Base-by-base conservation (phyloP, 2,329 filamentous ascomycete species). In the Sarocladium brachiariae region DNA sequence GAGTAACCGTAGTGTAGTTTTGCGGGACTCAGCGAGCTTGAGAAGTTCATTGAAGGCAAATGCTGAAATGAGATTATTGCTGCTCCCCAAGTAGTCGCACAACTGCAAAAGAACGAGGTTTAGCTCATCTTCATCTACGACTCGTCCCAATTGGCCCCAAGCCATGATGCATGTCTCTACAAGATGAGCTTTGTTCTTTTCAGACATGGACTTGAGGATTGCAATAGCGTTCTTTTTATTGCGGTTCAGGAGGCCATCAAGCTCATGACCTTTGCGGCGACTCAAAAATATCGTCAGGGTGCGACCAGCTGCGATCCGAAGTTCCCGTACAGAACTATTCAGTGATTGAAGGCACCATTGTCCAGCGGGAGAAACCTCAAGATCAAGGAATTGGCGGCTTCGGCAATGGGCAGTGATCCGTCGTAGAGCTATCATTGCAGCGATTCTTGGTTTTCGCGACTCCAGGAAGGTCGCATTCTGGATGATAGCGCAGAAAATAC, bases 131-230 rank as follows among this genome's bases (percentile, higher is more conserved):
- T 93, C 88, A 14, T 81, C 78, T 39, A 87, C 85, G 9, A 85
- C 76, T 52, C 82, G 84, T 54, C 89, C 92, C 46, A 96, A 75
- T 61, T 89, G 85, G n/a, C 87, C 86, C 80, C 92, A 90, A 13
- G 88, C 86, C 67, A 93, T 73, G 52, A 97, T 85, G 56, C 88
- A 84, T 16, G 89, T 91, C 66, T 97, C 92, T 48, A 90, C 84
- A 39, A 91, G 70, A 53, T 82, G 76, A 4, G 83, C 67, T 7
- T 81, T 73, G 50, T 83, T 79, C 52, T 83, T 84, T 43, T 88
- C 84, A 1, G 86, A 88, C 10, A 95, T 73, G 3, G 75, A 79
- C 55, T 83, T 84, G 9, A 97, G 71, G 58, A 87, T 80, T 25
- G 85, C 79, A 6, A 96, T 72, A 1, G 81, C 80, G 51, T 81